Evolutionary conservation across 2,329 filamentous ascomycete species (phyloP).

Genomic region (Coniochaeta sp.): DNA sequence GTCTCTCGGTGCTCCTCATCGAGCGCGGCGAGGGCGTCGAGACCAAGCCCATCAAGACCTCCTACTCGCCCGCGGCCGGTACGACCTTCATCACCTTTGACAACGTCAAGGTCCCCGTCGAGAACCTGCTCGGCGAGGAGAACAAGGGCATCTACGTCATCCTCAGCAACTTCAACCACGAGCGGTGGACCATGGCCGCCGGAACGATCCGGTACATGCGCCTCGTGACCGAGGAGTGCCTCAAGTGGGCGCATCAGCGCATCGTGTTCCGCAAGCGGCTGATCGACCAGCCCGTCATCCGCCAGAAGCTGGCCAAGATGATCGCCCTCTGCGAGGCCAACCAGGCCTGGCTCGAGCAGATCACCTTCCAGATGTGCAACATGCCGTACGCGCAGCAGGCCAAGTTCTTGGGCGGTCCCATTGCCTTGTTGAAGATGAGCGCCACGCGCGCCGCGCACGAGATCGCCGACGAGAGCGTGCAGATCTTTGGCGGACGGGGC

Average conservation of each 20-base stretch:
- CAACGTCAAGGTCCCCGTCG: conserved; percentile 76
- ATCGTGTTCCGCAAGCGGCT: conserved; percentile 77
- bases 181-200: conserved; percentile 68
- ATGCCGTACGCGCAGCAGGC: conserved; percentile 75
- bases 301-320: conserved; percentile 83
- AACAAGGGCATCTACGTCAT: conserved; percentile 83
- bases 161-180: conserved; percentile 83
- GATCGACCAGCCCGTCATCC: conserved; percentile 75
- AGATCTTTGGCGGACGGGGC: conserved; percentile 79
- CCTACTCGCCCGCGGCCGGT: conserved; percentile 70
- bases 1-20: conserved; percentile 70
- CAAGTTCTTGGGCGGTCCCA: conserved; percentile 68
- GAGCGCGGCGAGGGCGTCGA: conserved; percentile 67
- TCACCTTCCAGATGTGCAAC: conserved; percentile 83
- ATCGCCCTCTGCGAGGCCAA: conserved; percentile 75
- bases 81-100: conserved; percentile 78
- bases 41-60: conserved; percentile 72
- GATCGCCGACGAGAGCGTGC: conserved; percentile 74
- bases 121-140: conserved; percentile 72
- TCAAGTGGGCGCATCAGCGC: conserved; percentile 85
- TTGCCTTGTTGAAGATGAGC: conserved; percentile 75
- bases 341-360: conserved; percentile 77
- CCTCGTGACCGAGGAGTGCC: conserved; percentile 69
- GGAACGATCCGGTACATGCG: conserved; percentile 58
- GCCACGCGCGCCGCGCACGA: conserved; percentile 71